Evolutionary conservation across 2,329 filamentous ascomycete genomes (phyloP), one percentile per base, ranked within the genome.

Genomic region (Phoma sp.): DNA sequence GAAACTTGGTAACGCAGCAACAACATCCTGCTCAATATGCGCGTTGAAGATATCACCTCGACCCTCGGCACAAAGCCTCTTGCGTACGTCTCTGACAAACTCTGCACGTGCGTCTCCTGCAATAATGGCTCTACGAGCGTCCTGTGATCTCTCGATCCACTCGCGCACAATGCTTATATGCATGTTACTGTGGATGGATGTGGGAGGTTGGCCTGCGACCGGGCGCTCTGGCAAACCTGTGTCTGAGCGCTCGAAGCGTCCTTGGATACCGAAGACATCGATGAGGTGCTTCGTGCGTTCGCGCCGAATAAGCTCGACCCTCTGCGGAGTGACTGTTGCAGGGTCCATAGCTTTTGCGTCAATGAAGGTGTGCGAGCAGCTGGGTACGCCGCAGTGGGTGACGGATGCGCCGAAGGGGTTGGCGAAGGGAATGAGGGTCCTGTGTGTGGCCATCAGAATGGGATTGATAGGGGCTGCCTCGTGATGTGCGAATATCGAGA

Each of bases 191-290:
- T 73, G 69, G 8, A 52, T 50, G 6, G 65, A 67, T 2, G 52
- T 53, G 1, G 72, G 70, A 7, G 67, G 56, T 2, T 41, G 47
- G 0, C 67, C 66, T 0, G 40, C 45, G 4, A 41, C 33, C 0
- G 61, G 57, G 4, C 56, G 58, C 32, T 68, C 64, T 0, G 72
- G 71, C 9, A 74, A 54, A 1, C 72, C 72, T 3, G 69, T 72
- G 14, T 47, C 33, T 0, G 57, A 61, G 4, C 30, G 47, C 14
- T 62, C 60, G 38, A 70, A 71, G 37, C 57, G 57, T 3, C 47
- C 55, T 10, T 43, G 44, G 29, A 67, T 52, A 9, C 64, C 60
- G 29, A 63, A 70, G 13, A 62, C 56, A 1, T 54, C 38, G 1
- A 61, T 57, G 14, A 70, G 53, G 47, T 72, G 65, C 39, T 63